phyloP scores from a whole-genome alignment of 306 rosid genomes.

The Albizia julibrissin region DNA sequence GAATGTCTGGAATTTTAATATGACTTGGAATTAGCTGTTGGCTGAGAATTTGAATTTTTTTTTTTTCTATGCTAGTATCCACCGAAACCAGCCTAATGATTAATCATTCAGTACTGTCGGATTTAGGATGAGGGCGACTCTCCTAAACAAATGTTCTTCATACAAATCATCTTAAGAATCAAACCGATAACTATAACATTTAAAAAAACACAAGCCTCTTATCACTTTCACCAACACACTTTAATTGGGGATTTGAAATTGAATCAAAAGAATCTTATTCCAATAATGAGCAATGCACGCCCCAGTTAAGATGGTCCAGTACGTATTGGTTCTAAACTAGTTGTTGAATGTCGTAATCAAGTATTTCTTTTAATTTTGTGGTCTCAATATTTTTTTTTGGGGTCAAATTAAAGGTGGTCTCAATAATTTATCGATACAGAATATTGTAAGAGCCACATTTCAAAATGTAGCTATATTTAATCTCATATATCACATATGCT shows the following conservation, averaged over 20 bases:
- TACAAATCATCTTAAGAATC: too few relatives aligned
- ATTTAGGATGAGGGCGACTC: too few relatives aligned
- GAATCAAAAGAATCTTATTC: background rate
- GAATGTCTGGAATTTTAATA: background rate
- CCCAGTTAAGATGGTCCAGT: background rate
- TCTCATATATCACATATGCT: background rate
- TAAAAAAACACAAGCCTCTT: too few relatives aligned
- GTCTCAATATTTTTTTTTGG: too few relatives aligned
- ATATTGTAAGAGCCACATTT: background rate
- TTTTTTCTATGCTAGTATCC: too few relatives aligned
- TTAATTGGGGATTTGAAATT: too few relatives aligned
- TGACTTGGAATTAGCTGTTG: background rate
- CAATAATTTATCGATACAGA: background rate
- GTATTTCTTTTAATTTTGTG: background rate
- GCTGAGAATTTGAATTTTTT: background rate
- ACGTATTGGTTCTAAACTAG: background rate
- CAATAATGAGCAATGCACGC: background rate
- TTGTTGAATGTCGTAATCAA: background rate
- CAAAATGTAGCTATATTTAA: background rate
- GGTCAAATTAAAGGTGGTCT: too few relatives aligned
- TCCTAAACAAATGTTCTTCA: too few relatives aligned
- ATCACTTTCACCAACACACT: too few relatives aligned
- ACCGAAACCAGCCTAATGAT: too few relatives aligned
- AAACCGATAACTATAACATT: too few relatives aligned
- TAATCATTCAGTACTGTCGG: too few relatives aligned